Percentiles rank a stretch among this genome's conserved stretches.
Evolutionary conservation across 176 grass and related monocot species (phyloP).

Genomic region (Oryza glaberrima): DNA sequence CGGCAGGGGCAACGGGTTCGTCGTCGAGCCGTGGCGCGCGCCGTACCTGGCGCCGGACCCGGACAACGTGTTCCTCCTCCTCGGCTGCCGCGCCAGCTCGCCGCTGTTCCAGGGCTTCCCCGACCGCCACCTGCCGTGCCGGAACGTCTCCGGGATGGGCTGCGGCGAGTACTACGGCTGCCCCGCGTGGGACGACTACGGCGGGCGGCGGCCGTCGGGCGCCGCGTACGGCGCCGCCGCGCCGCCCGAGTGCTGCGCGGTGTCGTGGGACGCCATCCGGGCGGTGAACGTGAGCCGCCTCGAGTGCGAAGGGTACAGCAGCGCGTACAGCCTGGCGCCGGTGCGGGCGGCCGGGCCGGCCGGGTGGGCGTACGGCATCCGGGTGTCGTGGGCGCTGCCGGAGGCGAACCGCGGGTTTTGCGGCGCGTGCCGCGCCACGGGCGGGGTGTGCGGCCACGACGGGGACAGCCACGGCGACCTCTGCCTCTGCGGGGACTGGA

Average conservation of each 20-base stretch:
- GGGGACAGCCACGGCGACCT: conserved; percentile 62
- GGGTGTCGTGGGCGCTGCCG: conserved; percentile 63
- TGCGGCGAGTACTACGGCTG: conserved; percentile 81
- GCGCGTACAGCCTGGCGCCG: conserved; percentile 88
- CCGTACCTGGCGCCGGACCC: conserved; percentile 68
- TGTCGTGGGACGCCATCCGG: conserved; percentile 66
- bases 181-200: conserved; percentile 73
- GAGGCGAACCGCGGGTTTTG: conserved; percentile 82
- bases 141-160: conserved; percentile 83
- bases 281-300: conserved; percentile 80
- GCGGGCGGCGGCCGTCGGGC: background rate
- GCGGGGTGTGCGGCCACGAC: conserved; percentile 85
- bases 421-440: conserved; percentile 80
- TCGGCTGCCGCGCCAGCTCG: conserved; percentile 77
- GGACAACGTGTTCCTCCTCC: conserved; percentile 96
- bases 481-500: conserved; percentile 82
- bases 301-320: conserved; percentile 94
- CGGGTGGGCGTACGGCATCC: conserved; percentile 80
- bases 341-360: conserved; percentile 55
- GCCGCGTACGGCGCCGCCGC: conserved; percentile 51
- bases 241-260: conserved; percentile 83
- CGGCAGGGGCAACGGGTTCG: conserved; percentile 74
- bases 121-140: conserved; percentile 75
- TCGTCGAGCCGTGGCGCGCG: conserved; percentile 77
- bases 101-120: conserved; percentile 96